Percentiles rank a stretch among this genome's conserved stretches.
Conservation (phyloP, 257 asterid species). For the Vinca minor region DNA sequence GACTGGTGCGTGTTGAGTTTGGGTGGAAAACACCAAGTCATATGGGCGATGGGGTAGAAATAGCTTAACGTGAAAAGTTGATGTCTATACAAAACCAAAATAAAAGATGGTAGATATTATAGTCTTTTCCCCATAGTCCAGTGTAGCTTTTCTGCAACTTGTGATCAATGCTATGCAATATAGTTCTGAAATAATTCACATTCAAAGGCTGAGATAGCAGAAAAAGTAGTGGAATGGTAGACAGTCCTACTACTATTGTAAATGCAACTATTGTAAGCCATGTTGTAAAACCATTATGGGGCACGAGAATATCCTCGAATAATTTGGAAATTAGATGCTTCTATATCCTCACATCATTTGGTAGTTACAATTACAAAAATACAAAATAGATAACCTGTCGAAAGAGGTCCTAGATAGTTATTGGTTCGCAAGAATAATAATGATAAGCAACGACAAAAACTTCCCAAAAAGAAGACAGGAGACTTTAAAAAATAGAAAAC, state of each 20-base stretch:
- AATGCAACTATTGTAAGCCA: not conserved
- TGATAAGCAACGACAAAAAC: not conserved
- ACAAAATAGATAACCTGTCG: not conserved
- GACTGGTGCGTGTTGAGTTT: no score
- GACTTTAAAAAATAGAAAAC: not conserved
- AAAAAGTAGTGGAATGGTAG: not conserved
- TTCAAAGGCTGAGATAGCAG: not conserved
- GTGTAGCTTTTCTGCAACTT: not conserved
- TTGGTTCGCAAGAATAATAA: constrained; percentile 1
- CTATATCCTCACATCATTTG: not conserved
- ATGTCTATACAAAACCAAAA: no score
- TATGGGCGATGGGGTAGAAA: no score
- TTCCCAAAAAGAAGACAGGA: not conserved
- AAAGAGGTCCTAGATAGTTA: not conserved
- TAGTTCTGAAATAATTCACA: not conserved
- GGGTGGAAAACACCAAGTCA: no score
- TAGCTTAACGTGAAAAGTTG: no score
- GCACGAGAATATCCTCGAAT: not conserved
- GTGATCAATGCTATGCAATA: not conserved
- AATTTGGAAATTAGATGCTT: constrained; percentile 3
- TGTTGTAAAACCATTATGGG: not conserved
- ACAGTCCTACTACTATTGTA: not conserved
- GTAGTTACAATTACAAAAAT: not conserved
- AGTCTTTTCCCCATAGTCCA: no score
- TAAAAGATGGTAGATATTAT: no score